A percentile compares a stretch with the other conserved stretches of the same genome.
phyloP scores from a whole-genome alignment of 768 basidiomycete species.

The Holtermanniella nyarrowii region DNA sequence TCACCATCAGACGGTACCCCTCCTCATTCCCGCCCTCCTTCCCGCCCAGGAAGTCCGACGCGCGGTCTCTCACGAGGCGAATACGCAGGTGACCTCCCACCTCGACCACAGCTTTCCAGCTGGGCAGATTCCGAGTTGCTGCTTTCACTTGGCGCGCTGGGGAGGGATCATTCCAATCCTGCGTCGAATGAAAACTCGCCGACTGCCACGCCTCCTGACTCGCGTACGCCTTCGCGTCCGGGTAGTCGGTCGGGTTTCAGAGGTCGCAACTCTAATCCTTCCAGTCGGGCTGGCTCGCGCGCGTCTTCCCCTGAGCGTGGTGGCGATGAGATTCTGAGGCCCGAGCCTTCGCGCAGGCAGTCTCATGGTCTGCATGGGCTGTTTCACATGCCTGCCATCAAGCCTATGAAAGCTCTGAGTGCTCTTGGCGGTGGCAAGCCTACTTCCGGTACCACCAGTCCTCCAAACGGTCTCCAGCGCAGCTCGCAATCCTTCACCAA shows the following conservation, averaged over 20 bases:
- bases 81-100: constrained; percentile 26
- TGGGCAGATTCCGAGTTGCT: constrained; percentile 81
- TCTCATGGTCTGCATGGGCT: constrained; percentile 17
- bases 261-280: constrained; percentile 33
- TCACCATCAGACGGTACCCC: constrained; percentile 25
- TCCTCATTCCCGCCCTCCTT: constrained; percentile 21
- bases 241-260: constrained; percentile 39
- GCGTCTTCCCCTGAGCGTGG: constrained; percentile 55
- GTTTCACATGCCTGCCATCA: constrained; percentile 33
- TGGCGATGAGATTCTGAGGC: constrained; percentile 3
- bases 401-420: constrained; percentile 31
- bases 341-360: constrained; percentile 40
- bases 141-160: constrained; percentile 49
- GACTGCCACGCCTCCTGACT: constrained; percentile 36
- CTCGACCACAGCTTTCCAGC: constrained; percentile 43
- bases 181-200: constrained; percentile 21
- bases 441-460: constrained; percentile 3
- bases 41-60: constrained; percentile 21
- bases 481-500: constrained; percentile 16
- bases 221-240: constrained; percentile 26
- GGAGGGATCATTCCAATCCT: constrained; percentile 32
- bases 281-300: constrained; percentile 43
- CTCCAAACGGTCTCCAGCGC: constrained; percentile 6
- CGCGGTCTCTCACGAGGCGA: constrained; percentile 7
- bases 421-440: constrained; percentile 17